Base-by-base conservation (phyloP, 495 filamentous ascomycete genomes). In the Clohesyomyces aquaticus region DNA sequence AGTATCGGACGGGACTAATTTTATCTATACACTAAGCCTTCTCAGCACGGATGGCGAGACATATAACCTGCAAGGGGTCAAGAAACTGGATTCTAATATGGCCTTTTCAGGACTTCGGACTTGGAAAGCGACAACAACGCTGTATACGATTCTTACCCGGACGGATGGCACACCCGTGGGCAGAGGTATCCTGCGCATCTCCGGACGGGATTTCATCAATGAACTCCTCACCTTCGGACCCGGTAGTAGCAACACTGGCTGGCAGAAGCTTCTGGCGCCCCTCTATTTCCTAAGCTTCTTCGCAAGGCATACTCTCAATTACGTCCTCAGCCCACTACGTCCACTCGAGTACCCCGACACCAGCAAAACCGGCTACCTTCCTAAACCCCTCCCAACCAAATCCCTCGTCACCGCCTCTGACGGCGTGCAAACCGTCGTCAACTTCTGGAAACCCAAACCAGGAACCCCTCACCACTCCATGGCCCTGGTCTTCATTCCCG, bases 11-110 rank as follows among this genome's bases (percentile, higher is more conserved):
- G 83, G 81, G 1, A 78, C 77, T 26, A 85, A 84, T 55, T 67
- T 89, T 43, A 82, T 76, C 0, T 89, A 90, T 64, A 79, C 84
- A 58, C 81, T 88, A 47, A 80, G 83, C 58, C 82, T 89, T 75
- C 72, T 76, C 11, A 80, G 81, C 6, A 73, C 81, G 18, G 75
- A 83, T 55, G 82, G 81, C 11, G 68, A 73, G 42, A 73, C 74
- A 38, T 78, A 84, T 41, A 79, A 82, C 63, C 82, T 89, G 55
- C 76, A 85, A 59, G 87, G 85, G 9, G 82, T 81, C 70, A 88
- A 89, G 73, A 74, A 85, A 4, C 78, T 90, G 29, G 80, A 87
- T 71, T 81, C 83, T 4, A 81, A 75, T 0, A 80, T 84, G 28
- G 80, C 85, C 0, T 75, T 88, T 56, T 80, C 79, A 1, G 73